Conservation (phyloP, 208 protist genomes). For the Acanthamoeba quina region DNA sequence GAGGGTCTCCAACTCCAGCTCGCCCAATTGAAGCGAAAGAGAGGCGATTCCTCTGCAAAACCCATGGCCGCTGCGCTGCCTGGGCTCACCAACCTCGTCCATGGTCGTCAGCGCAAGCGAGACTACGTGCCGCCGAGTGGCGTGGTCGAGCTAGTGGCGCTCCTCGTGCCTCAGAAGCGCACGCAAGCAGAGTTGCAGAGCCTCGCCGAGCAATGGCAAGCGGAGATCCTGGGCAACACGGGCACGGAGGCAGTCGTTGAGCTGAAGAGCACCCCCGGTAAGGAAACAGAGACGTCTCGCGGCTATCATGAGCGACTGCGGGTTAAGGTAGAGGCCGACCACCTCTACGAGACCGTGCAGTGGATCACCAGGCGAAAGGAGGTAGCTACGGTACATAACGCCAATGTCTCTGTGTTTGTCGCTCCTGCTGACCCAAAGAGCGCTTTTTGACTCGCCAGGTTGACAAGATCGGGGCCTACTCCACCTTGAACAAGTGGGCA, state of each 20-base stretch:
- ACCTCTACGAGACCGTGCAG: background rate
- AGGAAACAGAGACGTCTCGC: background rate
- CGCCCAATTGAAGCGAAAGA: background rate
- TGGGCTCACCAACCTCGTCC: background rate
- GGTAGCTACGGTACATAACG: background rate
- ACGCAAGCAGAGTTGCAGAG: background rate
- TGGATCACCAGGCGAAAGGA: conserved; percentile 13
- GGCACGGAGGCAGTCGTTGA: background rate
- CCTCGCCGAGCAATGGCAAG: conserved; percentile 2
- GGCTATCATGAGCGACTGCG: background rate
- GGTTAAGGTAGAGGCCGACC: background rate
- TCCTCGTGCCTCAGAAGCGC: background rate
- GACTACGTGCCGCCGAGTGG: background rate
- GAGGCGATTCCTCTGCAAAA: background rate
- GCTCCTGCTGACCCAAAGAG: background rate
- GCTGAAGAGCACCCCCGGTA: background rate
- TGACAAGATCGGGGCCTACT: background rate
- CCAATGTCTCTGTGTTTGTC: background rate
- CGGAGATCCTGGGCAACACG: background rate
- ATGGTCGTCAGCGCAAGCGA: background rate
- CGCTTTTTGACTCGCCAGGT: background rate
- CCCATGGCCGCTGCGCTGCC: background rate
- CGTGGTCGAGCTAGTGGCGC: background rate
- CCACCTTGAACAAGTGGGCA: conserved; percentile 6
- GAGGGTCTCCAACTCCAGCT: background rate